Evolutionary conservation across 768 basidiomycete genomes (phyloP).

Genomic region (Thelephora ganbajun): DNA sequence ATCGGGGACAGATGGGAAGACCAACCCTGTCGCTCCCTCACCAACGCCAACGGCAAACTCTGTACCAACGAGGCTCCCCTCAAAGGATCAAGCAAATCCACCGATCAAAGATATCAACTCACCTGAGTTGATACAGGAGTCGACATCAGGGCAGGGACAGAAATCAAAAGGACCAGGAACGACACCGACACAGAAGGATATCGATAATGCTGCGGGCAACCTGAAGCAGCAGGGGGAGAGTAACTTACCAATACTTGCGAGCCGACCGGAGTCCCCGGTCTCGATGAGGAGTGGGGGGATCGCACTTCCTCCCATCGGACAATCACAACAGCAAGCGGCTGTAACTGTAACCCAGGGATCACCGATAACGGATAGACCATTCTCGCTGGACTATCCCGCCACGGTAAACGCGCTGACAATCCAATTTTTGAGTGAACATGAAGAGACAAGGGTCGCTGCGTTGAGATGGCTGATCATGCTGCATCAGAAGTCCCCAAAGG

Average conservation of each 20-base stretch:
- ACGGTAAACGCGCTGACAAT: conserved; percentile 88
- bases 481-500: conserved; percentile 96
- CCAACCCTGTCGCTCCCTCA: conserved; percentile 18
- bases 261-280: conserved; percentile 20
- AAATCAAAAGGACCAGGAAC: not conserved
- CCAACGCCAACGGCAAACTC: conserved; percentile 36
- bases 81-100: conserved; percentile 26
- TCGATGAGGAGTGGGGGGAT: conserved; percentile 14
- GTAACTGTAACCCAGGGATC: conserved; percentile 12
- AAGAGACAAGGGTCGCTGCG: conserved; percentile 91
- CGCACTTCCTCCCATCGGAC: not conserved
- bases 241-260: conserved; percentile 3
- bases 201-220: not conserved
- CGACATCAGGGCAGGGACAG: not conserved
- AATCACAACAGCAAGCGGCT: conserved; percentile 11
- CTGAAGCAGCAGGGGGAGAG: too few species aligned
- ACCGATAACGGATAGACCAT: conserved; percentile 30
- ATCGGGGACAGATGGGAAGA: not conserved
- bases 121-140: conserved; percentile 28
- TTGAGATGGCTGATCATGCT: conserved; percentile 98
- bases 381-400: conserved; percentile 81
- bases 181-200: not conserved
- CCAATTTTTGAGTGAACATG: conserved; percentile 91
- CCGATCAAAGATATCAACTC: conserved; percentile 33
- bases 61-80: conserved; percentile 23